phyloP scores from a whole-genome alignment of 768 basidiomycete species.

The Mycena venus region DNA sequence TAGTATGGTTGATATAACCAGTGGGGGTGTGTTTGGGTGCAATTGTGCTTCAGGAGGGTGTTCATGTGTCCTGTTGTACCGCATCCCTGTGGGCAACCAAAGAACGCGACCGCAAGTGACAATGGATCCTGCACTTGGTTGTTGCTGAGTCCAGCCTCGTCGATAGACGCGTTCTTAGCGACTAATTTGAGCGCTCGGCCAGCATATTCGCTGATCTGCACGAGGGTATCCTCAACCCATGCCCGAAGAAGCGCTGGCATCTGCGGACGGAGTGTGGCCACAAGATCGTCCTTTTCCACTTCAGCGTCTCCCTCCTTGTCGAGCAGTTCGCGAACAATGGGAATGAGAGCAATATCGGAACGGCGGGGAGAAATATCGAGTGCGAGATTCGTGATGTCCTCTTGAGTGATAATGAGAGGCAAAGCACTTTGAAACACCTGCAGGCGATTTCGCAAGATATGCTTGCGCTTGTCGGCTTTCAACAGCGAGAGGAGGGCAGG shows the following conservation, averaged over 20 bases:
- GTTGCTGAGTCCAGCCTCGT: neutral
- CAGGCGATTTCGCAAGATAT: neutral
- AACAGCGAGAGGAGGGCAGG: slow-evolving; percentile 5
- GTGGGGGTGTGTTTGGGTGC: neutral
- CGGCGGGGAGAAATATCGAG: neutral
- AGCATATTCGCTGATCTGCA: neutral
- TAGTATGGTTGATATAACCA: neutral
- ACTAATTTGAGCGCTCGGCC: neutral
- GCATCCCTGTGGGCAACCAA: slow-evolving; percentile 1
- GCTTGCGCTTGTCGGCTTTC: slow-evolving; percentile 8
- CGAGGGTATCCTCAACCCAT: slow-evolving; percentile 1
- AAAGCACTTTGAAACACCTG: neutral
- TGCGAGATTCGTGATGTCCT: neutral
- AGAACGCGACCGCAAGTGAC: slow-evolving; percentile 1
- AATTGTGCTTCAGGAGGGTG: slow-evolving; percentile 1
- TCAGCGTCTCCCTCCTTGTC: neutral
- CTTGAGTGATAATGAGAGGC: neutral
- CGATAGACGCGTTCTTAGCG: neutral
- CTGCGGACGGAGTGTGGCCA: neutral
- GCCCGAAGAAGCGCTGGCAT: slow-evolving; percentile 7
- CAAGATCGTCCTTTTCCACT: neutral
- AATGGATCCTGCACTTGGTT: neutral
- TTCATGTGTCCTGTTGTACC: neutral
- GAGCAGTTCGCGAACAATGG: slow-evolving; percentile 12
- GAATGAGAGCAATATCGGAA: slow-evolving; percentile 14